phyloP scores from a whole-genome alignment of 2,329 filamentous ascomycete genomes.

The Ceratocystis cubensis region DNA sequence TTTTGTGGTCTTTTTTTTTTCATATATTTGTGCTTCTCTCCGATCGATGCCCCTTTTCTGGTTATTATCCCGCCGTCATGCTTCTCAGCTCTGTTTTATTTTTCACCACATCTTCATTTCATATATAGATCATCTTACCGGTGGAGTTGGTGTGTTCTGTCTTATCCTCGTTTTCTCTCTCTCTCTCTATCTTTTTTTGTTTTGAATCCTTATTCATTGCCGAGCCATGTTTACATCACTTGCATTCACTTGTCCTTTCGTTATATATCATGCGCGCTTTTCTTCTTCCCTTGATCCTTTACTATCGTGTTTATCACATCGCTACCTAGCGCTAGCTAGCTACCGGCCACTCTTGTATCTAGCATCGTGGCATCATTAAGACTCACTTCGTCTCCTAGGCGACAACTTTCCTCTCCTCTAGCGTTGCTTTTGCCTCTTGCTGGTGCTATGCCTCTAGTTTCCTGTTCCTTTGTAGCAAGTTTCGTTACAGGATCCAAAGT shows the following conservation, averaged over 20 bases:
- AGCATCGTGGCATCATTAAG: too few species aligned
- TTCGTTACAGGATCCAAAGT: not conserved
- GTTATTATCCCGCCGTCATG: not conserved
- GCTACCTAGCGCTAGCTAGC: too few species aligned
- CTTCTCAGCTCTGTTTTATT: not conserved
- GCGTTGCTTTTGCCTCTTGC: not conserved
- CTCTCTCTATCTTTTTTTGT: not conserved
- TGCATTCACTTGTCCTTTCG: not conserved
- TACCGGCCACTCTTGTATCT: too few species aligned
- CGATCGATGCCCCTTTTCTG: not conserved
- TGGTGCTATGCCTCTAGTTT: not conserved
- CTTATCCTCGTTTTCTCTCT: too few species aligned
- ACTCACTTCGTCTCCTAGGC: too few species aligned
- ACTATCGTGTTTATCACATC: too few species aligned
- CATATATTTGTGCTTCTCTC: not conserved
- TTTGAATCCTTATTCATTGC: not conserved
- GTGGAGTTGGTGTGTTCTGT: slow-evolving; percentile 6
- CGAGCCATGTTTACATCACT: not conserved
- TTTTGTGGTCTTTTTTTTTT: not conserved
- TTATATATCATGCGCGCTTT: not conserved
- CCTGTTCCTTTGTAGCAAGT: not conserved
- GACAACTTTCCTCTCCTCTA: not conserved
- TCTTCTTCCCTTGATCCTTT: not conserved
- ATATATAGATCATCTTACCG: slow-evolving; percentile 4
- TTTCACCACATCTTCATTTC: not conserved